Percentiles rank a stretch among this genome's conserved stretches.
Evolutionary conservation across 2,329 filamentous ascomycete genomes (phyloP).

Genomic region (Aspergillus fijiensis): DNA sequence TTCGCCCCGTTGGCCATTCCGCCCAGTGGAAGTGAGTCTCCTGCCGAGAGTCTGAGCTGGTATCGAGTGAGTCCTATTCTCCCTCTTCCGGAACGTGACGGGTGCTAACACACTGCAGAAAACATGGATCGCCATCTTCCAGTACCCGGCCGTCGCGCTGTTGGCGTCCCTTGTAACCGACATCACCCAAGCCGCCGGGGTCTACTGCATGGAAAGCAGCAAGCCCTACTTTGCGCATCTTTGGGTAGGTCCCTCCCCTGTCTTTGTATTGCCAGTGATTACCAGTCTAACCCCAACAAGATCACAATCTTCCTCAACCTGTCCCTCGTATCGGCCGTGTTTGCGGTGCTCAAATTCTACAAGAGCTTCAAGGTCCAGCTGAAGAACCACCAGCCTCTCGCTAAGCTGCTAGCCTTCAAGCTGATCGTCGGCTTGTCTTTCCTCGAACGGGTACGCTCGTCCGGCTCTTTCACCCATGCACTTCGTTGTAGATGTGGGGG

Average conservation of each 20-base stretch:
- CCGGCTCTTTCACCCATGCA: constrained; percentile 12
- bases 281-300: not conserved
- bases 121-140: constrained; percentile 25
- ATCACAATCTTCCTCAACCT: constrained; percentile 17
- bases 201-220: constrained; percentile 34
- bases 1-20: not conserved
- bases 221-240: constrained; percentile 37
- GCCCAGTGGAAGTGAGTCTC: not conserved
- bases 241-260: constrained; percentile 26
- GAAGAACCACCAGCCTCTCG: constrained; percentile 28
- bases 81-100: not conserved
- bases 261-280: too few species aligned
- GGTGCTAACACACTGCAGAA: not conserved
- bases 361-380: constrained; percentile 25
- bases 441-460: constrained; percentile 27
- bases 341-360: constrained; percentile 30
- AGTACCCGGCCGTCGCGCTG: constrained; percentile 38
- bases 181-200: constrained; percentile 30
- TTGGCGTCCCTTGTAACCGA: constrained; percentile 27
- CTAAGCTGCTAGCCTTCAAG: constrained; percentile 38
- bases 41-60: constrained; percentile 22
- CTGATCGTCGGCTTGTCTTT: constrained; percentile 33
- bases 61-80: not conserved
- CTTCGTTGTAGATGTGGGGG: too few species aligned
- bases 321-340: constrained; percentile 26